A percentile compares a stretch with the other conserved stretches of the same genome.
Evolutionary conservation across 805 yeast species (phyloP).

Genomic region (Nakazawaea molendinolei): DNA sequence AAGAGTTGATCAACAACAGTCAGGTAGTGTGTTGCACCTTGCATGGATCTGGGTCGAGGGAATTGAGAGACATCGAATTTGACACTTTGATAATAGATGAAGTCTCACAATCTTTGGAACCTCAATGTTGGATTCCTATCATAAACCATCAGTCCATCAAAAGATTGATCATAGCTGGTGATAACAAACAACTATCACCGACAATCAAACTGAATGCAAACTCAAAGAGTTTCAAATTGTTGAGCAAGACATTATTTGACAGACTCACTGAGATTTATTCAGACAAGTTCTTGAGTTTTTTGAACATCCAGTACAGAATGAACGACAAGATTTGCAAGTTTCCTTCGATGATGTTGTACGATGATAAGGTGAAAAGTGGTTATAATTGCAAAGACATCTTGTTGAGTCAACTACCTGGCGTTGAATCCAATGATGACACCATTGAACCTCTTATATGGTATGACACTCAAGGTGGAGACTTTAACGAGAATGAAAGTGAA

Average conservation of each 20-base stretch:
- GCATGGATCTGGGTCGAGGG: constrained; percentile 81
- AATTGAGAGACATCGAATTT: constrained; percentile 43
- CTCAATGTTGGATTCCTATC: constrained; percentile 95
- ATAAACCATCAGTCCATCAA: constrained; percentile 49
- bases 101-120: constrained; percentile 89
- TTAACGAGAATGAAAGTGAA: constrained; percentile 48
- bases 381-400: constrained; percentile 44
- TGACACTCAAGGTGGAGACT: constrained; percentile 90
- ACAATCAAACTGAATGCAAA: constrained; percentile 54
- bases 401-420: constrained; percentile 49
- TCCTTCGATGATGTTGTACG: constrained; percentile 63
- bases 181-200: constrained; percentile 87
- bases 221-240: constrained; percentile 31
- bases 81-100: constrained; percentile 89
- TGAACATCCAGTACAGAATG: constrained; percentile 86
- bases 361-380: constrained; percentile 55
- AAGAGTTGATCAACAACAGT: constrained; percentile 50
- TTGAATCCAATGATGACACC: constrained; percentile 48
- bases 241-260: constrained; percentile 76
- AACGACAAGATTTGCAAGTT: constrained; percentile 70
- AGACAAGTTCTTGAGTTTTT: constrained; percentile 41
- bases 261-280: constrained; percentile 48
- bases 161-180: constrained; percentile 82
- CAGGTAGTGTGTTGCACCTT: constrained; percentile 76
- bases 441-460: constrained; percentile 64